Conservation (phyloP, 257 asterid species). For the Ajuga chamaepitys region DNA sequence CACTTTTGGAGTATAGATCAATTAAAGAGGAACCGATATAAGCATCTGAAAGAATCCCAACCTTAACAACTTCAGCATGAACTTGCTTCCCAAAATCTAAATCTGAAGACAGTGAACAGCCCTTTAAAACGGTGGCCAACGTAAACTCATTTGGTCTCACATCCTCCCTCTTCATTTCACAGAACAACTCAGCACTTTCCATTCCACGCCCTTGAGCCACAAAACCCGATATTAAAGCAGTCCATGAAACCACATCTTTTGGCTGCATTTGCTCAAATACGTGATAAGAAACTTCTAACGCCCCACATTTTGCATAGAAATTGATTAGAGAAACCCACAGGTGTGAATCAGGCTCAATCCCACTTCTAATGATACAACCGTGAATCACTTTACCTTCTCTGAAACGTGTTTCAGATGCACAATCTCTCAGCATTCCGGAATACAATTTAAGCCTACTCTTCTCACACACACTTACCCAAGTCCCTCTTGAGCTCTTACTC, state of each 20-base stretch:
- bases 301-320: conserved; percentile 66
- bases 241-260: conserved; percentile 74
- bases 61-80: conserved; percentile 66
- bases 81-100: conserved; percentile 66
- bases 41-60: conserved; percentile 49
- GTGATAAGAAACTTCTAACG: conserved; percentile 24
- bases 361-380: conserved; percentile 45
- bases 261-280: conserved; percentile 50
- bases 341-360: conserved; percentile 51
- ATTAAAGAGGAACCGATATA: conserved; percentile 69
- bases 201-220: conserved; percentile 56
- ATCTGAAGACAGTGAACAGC: conserved; percentile 55
- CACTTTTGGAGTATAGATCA: conserved; percentile 66
- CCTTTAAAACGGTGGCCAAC: conserved; percentile 63
- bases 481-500: conserved; percentile 8
- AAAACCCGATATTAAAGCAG: conserved; percentile 71
- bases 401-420: conserved; percentile 30
- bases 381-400: conserved; percentile 60
- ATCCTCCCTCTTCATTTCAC: conserved; percentile 57
- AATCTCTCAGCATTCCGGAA: conserved; percentile 48
- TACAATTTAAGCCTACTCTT: conserved; percentile 39
- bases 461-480: conserved; percentile 8
- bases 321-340: conserved; percentile 69
- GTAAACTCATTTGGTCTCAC: conserved; percentile 74
- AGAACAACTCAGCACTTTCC: conserved; percentile 48